Percentiles rank a stretch among this genome's conserved stretches.
Evolutionary conservation across 2,329 filamentous ascomycete genomes (phyloP).

Genomic region (Penicillium sp.): DNA sequence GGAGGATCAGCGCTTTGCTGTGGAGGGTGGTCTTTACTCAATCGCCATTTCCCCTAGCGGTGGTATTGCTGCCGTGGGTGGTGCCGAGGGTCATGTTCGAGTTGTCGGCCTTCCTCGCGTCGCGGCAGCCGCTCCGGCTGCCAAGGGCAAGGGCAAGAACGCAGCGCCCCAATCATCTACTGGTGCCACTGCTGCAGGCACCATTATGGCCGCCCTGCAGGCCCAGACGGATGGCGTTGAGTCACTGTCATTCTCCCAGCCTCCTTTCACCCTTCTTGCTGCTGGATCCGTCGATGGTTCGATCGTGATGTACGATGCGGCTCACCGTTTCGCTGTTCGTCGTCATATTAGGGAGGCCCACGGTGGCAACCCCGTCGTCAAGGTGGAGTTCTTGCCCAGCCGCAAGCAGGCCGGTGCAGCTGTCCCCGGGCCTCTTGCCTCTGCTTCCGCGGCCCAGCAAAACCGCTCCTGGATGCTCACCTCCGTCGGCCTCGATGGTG

Average conservation of each 20-base stretch:
- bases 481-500: constrained; percentile 86
- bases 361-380: constrained; percentile 84
- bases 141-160: constrained; percentile 53
- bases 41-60: constrained; percentile 78
- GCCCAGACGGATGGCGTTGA: constrained; percentile 78
- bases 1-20: constrained; percentile 82
- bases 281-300: constrained; percentile 62
- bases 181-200: constrained; percentile 52
- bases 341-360: constrained; percentile 78
- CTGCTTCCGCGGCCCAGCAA: constrained; percentile 29
- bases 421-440: constrained; percentile 25
- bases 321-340: constrained; percentile 81
- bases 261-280: constrained; percentile 58
- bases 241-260: constrained; percentile 62
- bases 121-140: constrained; percentile 38
- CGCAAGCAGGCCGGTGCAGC: constrained; percentile 33
- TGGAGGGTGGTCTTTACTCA: constrained; percentile 87
- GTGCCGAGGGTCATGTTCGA: constrained; percentile 79
- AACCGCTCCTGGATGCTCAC: constrained; percentile 68
- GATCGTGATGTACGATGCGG: constrained; percentile 82
- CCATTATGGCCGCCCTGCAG: constrained; percentile 78
- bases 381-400: constrained; percentile 75
- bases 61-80: constrained; percentile 77
- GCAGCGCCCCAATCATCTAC: constrained; percentile 35
- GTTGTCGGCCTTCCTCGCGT: constrained; percentile 77